phyloP scores from a whole-genome alignment of 495 filamentous ascomycete species.

The Penicillium bovifimosum region DNA sequence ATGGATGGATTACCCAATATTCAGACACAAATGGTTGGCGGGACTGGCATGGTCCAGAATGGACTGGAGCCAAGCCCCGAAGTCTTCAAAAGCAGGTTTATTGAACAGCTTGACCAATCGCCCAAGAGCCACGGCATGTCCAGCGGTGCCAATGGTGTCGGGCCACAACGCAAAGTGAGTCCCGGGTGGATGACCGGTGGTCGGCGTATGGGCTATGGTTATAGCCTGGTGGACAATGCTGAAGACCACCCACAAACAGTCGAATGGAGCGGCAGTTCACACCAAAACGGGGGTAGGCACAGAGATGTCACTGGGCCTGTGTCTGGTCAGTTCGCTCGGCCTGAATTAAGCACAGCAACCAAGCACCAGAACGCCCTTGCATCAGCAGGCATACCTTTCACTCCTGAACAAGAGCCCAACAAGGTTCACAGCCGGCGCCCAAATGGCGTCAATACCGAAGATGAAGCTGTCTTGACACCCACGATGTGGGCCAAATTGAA shows the following conservation, averaged over 20 bases:
- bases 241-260: conserved; percentile 10
- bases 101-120: conserved; percentile 24
- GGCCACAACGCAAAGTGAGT: conserved; percentile 33
- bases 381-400: neutral
- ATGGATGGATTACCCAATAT: neutral
- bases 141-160: conserved; percentile 2
- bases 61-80: neutral
- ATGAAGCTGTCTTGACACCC: neutral
- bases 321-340: neutral
- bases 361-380: too few species aligned
- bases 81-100: conserved; percentile 24
- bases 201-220: conserved; percentile 41
- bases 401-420: neutral
- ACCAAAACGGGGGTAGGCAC: neutral
- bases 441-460: neutral
- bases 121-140: neutral
- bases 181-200: conserved; percentile 45
- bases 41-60: neutral
- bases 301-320: neutral
- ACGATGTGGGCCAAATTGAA: neutral
- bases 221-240: conserved; percentile 26
- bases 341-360: neutral
- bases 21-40: neutral
- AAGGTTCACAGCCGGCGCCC: neutral
- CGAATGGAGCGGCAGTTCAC: neutral